Evolutionary conservation across 2,329 filamentous ascomycete genomes (phyloP), one percentile per base, ranked within the genome.

Genomic region (Leptographium lundbergii): DNA sequence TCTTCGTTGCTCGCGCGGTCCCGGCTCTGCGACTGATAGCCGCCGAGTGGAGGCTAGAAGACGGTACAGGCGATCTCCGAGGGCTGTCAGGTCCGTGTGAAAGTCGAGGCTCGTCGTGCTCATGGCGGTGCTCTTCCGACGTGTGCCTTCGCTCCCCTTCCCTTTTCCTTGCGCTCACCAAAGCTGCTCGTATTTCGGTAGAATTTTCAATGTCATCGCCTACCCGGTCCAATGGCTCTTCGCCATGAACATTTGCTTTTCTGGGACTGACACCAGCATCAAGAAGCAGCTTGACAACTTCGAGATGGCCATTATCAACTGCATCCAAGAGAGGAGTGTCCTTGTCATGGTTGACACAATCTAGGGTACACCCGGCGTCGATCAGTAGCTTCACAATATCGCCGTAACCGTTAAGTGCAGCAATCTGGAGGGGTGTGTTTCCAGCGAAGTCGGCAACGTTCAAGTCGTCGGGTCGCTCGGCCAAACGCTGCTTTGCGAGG

Each of bases 241-340:
- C 87, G 6, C 94, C 94, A 66, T 91, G 87, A n/a, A 89, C 85
- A 69, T 97, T 96, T 54, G 91, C 86, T 65, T 91, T 88, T 56
- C 91, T 85, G 55, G 94, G 94, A 68, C 99, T 95, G 14, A 95
- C 92, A 13, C 91, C 92, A 59, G 91, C 87, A 59, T 87, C 83
- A 2, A 99, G 77, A 39, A 99, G 75, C 11, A 96, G 77, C 67
- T 85, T 89, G 50, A 99, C 88, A 4, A 97, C 92, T 22, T 88
- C 88, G 9, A 96, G 70, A 68, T 99, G 91, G 1, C 89, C 89
- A 67, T 99, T 99, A 66, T 97, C 94, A 32, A 97, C 91, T 6
- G 94, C 94, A 74, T 99, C 94, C 58, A 99, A 86, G 42, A 99
- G 79, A 32, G 94, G 94, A 0, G 94, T 97, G 67, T 99, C 94